Evolutionary conservation across 768 basidiomycete genomes (phyloP), one percentile per base, ranked within the genome.

Genomic region (Russula sp.): DNA sequence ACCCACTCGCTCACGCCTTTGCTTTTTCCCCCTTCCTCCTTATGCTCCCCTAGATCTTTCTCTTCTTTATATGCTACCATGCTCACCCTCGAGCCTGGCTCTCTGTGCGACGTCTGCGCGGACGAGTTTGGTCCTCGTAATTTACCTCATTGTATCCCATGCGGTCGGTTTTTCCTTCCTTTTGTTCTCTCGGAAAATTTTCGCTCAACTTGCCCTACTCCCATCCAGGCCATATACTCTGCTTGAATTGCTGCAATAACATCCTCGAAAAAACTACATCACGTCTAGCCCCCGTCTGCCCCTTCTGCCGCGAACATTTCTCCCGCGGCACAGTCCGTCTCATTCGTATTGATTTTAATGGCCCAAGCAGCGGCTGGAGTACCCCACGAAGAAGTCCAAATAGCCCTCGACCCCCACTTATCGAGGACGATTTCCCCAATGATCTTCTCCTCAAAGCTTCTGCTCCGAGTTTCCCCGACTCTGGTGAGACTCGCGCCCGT

Each of bases 21-120:
- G 50, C 40, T 60, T 62, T 68, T 55, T 31, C 6, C 48, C 52
- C 59, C 52, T 55, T 50, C 59, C 59, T 58, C 54, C 55, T 55
- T 58, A 59, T 60, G 59, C 48, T 63, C 61, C 61, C 60, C 45
- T 61, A 66, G 65, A 60, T 35, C n/a, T 66, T 63, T 59, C 52
- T 52, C 54, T 52, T 58, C 64, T 67, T 57, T 69, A 45, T 64
- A 66, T 64, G 67, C 68, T 57, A 66, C 65, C 54, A 91, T 91
- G 89, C 84, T 91, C 78, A 87, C 89, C 74, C 87, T 91, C 72
- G 81, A 78, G 78, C 83, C 87, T 75, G 87, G 87, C 76, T 90
- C 87, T 74, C 80, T 85, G 74, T 91, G 89, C 85, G 89, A 91
- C 81, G 89, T 91, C 72, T 91, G 89, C 80, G 89, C 89, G 71